Evolutionary conservation across 805 yeast genomes (phyloP).

Genomic region (Nakazawaea siamensis): DNA sequence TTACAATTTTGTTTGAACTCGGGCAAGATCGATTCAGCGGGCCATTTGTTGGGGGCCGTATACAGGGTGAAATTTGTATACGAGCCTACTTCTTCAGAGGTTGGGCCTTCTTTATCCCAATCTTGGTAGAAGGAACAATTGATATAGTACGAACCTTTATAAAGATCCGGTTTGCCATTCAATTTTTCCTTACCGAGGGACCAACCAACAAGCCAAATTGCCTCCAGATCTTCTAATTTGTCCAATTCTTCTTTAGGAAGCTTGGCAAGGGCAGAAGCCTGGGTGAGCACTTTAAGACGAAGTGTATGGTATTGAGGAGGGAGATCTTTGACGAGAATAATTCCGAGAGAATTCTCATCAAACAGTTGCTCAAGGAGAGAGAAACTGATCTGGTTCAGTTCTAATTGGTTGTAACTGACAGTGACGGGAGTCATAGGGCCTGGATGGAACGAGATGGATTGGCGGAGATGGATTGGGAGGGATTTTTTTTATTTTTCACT

Average conservation of each 20-base stretch:
- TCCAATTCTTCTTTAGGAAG: slow-evolving; percentile 26
- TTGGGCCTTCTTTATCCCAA: slow-evolving; percentile 37
- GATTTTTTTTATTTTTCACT: too few species aligned
- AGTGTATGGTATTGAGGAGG: slow-evolving; percentile 30
- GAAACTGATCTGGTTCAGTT: slow-evolving; percentile 22
- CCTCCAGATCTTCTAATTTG: slow-evolving; percentile 37
- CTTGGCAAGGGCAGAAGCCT: slow-evolving; percentile 33
- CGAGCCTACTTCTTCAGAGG: slow-evolving; percentile 20
- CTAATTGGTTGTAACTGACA: slow-evolving; percentile 24
- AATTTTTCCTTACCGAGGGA: slow-evolving; percentile 48
- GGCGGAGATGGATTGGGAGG: too few species aligned
- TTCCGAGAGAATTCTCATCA: slow-evolving; percentile 49
- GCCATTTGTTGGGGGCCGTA: slow-evolving; percentile 48
- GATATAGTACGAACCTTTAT: slow-evolving; percentile 51
- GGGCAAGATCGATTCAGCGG: slow-evolving; percentile 25
- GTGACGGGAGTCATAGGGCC: too few species aligned
- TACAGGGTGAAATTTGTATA: slow-evolving; percentile 32
- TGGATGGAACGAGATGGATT: neutral
- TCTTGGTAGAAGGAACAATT: slow-evolving; percentile 49
- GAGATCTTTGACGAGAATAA: slow-evolving; percentile 36
- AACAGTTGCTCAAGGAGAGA: slow-evolving; percentile 33
- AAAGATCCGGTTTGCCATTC: slow-evolving; percentile 32
- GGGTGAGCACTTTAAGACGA: slow-evolving; percentile 32
- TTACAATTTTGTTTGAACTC: slow-evolving; percentile 30
- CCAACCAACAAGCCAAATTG: slow-evolving; percentile 53